phyloP scores from a whole-genome alignment of 345 rosid species.

The Hibiscus mutabilis region DNA sequence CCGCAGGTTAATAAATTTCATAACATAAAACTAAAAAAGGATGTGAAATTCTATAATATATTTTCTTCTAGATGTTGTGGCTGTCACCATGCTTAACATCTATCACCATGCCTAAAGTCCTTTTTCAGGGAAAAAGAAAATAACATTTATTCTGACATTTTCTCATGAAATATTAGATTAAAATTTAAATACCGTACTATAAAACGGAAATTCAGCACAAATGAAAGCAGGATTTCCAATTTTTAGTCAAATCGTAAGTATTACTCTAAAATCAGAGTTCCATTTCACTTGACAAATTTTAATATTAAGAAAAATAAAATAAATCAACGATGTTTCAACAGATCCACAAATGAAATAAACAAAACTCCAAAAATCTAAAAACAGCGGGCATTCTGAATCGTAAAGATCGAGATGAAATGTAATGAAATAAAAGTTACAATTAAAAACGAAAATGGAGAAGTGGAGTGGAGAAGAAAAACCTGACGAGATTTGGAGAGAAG shows the following conservation, averaged over 20 bases:
- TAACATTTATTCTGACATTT: neutral
- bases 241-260: neutral
- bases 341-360: neutral
- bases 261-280: neutral
- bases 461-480: constrained; percentile 27
- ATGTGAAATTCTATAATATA: neutral
- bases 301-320: neutral
- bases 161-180: neutral
- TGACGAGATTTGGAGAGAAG: constrained; percentile 72
- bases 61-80: neutral
- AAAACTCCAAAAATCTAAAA: neutral
- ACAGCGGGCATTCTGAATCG: neutral
- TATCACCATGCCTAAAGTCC: neutral
- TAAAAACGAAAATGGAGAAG: neutral
- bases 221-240: neutral
- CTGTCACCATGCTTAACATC: neutral
- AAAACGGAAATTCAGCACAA: neutral
- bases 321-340: neutral
- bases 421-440: neutral
- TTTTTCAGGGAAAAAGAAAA: neutral
- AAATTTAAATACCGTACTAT: too few relatives aligned
- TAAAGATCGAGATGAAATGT: neutral
- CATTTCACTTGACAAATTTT: neutral
- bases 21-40: neutral
- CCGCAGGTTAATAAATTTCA: neutral